Evolutionary conservation across 1,284 basidiomycete species (phyloP), one percentile per base, ranked within the genome.

Genomic region (Takashimella koratensis): DNA sequence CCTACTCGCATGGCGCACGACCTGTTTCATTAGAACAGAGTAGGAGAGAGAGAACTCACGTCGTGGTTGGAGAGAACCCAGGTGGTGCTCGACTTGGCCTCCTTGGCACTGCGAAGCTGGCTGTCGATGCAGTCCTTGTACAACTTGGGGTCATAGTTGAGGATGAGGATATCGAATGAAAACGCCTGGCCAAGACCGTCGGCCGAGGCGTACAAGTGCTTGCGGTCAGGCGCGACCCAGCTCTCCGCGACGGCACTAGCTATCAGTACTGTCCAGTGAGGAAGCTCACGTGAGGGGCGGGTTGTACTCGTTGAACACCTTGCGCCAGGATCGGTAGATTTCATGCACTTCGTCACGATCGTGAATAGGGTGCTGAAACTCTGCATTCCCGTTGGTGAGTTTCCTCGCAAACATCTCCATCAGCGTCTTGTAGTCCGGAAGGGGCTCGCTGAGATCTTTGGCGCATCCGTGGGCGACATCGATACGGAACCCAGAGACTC

Each of bases 401-500:
- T 52, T 50, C 43, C 50, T n/a, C 5, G 46, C n/a, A 20, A 24
- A 54, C 25, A 63, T 23, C 46, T 55, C 41, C 21, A 46, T 23
- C 40, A 64, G 25, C 23, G 59, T 54, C 44, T 52, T 47, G 48
- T 61, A 54, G 4, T 40, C 48, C 3, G 49, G 52, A 8, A 68
- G 40, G 3, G 59, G 57, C 2, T 50, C 49, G n/a, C 45, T 24
- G 50, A 70, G 51, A 47, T 71, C 54, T 57, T 73, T 73, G 40
- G 53, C 49, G 41, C 65, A 51, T 11, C 51, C 66, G 47, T 68
- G 63, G 5, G 71, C 71, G 42, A 73, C 71, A 41, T 73, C 71
- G 26, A 73, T 60, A 13, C 85, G 77, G 73, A 89, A 90, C 2
- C 87, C 88, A 56, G 87, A 83, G 55, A 85, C 84, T 4, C 87